Percentiles rank a stretch among this genome's conserved stretches.
Conservation (phyloP, 1,139 yeast genomes). For the Ogataea hybrid region DNA sequence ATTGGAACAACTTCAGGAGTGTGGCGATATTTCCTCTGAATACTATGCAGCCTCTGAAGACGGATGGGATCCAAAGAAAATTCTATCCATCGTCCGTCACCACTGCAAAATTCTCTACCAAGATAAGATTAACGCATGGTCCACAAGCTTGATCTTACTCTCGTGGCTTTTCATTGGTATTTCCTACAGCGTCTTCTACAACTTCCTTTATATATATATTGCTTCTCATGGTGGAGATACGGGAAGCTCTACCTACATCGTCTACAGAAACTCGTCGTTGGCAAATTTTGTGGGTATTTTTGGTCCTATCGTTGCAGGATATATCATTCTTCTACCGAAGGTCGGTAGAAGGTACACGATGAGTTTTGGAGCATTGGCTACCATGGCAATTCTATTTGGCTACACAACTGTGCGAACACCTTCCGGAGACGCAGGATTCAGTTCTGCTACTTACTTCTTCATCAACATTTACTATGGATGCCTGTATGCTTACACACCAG, state of each 20-base stretch:
- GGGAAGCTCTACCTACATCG: slow-evolving; percentile 36
- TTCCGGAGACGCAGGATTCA: slow-evolving; percentile 48
- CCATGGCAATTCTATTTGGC: slow-evolving; percentile 56
- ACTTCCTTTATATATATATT: slow-evolving; percentile 46
- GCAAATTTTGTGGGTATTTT: slow-evolving; percentile 48
- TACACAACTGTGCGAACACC: slow-evolving; percentile 51
- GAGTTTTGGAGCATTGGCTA: slow-evolving; percentile 47
- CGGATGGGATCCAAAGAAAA: slow-evolving; percentile 9
- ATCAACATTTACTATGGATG: slow-evolving; percentile 52
- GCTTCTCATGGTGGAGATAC: slow-evolving; percentile 44
- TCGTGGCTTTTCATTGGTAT: slow-evolving; percentile 52
- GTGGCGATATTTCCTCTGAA: slow-evolving; percentile 39
- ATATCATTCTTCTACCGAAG: slow-evolving; percentile 40
- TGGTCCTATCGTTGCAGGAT: slow-evolving; percentile 56
- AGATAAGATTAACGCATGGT: slow-evolving; percentile 36
- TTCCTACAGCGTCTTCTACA: slow-evolving; percentile 48
- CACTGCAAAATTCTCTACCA: slow-evolving; percentile 39
- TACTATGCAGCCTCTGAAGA: slow-evolving; percentile 18
- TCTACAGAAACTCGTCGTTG: slow-evolving; percentile 50
- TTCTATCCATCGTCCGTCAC: slow-evolving; percentile 22
- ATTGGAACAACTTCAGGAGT: slow-evolving; percentile 39
- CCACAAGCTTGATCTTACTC: slow-evolving; percentile 39
- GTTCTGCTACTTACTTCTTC: slow-evolving; percentile 47
- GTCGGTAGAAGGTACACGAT: slow-evolving; percentile 55
- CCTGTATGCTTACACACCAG: slow-evolving; percentile 56